A percentile compares a stretch with the other conserved stretches of the same genome.
phyloP scores from a whole-genome alignment of 352 stramenopile species.

The Phytophthora sp. region DNA sequence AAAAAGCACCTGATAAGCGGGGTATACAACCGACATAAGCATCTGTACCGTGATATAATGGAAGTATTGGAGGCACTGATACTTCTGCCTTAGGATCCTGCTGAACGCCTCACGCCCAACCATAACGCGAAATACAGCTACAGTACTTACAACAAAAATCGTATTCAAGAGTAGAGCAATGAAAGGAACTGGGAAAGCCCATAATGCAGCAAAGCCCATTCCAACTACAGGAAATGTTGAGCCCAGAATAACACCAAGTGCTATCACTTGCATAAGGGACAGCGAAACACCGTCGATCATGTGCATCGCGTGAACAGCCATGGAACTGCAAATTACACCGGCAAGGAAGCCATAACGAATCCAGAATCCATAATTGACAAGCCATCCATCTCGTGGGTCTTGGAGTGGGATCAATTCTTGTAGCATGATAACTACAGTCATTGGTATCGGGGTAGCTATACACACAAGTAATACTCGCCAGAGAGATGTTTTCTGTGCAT shows the following conservation, averaged over 20 bases:
- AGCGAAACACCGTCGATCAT: conserved; percentile 1
- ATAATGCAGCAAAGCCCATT: neutral
- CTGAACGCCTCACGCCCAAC: neutral
- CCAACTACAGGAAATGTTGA: neutral
- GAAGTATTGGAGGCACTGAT: neutral
- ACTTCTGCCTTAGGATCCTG: neutral
- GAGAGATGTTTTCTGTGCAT: neutral
- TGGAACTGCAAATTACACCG: neutral
- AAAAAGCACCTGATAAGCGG: neutral
- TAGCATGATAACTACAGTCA: neutral
- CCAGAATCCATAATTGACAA: too few species aligned
- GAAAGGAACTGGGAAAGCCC: conserved; percentile 3
- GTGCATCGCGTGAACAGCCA: neutral
- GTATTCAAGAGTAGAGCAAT: neutral
- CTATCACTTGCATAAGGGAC: neutral
- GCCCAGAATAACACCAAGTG: neutral
- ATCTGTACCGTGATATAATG: neutral
- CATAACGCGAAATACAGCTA: neutral
- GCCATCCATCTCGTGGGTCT: too few species aligned
- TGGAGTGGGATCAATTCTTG: too few species aligned
- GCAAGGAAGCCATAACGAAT: too few species aligned
- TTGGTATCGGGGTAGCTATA: neutral
- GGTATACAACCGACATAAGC: neutral
- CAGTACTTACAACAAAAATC: neutral
- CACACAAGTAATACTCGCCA: neutral